These are phyloP conservation scores for Rhizophagus prolifer DNA, from an alignment of 192 early-diverging fungal genomes.

Conservation along the genomic window DNA sequence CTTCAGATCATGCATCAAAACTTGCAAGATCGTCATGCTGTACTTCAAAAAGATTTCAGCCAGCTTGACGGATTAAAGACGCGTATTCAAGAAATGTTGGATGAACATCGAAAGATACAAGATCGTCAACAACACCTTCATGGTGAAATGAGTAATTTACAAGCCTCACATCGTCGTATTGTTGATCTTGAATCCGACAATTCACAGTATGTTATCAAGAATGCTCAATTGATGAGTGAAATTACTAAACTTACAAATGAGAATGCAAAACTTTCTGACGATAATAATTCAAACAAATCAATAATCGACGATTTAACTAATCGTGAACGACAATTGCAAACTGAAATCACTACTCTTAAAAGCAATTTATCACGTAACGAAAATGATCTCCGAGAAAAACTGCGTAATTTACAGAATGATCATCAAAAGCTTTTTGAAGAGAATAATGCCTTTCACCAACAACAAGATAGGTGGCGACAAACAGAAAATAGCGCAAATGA, in stretches of 20 bases:
- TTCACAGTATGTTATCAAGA: not conserved
- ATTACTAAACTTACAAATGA: not conserved
- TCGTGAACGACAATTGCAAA: not conserved
- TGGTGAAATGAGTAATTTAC: not conserved
- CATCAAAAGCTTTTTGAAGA: not conserved
- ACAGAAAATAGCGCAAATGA: not conserved
- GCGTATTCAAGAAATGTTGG: not conserved
- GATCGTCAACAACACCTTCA: constrained; percentile 11
- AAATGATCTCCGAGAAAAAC: not conserved
- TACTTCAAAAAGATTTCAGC: not conserved
- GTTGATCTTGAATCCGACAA: not conserved
- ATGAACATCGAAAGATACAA: not conserved
- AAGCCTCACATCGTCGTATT: not conserved
- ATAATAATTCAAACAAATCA: not conserved
- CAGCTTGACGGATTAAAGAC: not conserved
- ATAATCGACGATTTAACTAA: not conserved
- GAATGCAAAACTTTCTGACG: constrained; percentile 3
- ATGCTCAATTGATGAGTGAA: not conserved
- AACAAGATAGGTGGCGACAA: not conserved
- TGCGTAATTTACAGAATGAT: not conserved
- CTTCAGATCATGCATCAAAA: constrained; percentile 15
- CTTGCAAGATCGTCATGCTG: not conserved
- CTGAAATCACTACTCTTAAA: not conserved
- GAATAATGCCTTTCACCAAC: not conserved
- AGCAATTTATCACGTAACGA: not conserved